Evolutionary conservation across 1,284 basidiomycete genomes (phyloP), one percentile per base, ranked within the genome.

Genomic region (Neonothopanus nambi): DNA sequence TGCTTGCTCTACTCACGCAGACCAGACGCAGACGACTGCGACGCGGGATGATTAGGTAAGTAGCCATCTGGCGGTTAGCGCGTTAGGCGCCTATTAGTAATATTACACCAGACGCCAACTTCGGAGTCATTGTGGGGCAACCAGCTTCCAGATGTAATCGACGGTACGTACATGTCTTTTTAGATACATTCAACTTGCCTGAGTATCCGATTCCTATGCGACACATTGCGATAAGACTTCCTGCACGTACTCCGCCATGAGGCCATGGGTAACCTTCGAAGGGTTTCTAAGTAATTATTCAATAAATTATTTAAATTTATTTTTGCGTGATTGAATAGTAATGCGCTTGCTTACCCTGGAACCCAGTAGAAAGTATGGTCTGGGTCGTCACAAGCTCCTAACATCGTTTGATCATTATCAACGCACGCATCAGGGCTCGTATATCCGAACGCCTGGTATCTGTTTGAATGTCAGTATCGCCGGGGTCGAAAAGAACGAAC

Each of bases 361-460:
- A 80, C 71, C 72, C 79, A 82, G 56, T 80, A 79, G 57, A 81
- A 79, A 20, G 69, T 70, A 55, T 73, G 74, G 36, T 74, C 74
- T 3, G 80, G 78, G 55, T 81, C 78, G 24, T 57, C 42, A 45
- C 78, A 80, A 12, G 57, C 59, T 0, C 60, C 66, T 3, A 58
- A 54, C 3, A 67, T 72, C 6, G 70, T 70, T 15, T 55, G 58
- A 12, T 55, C 58, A 36, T 59, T 66, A 39, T 59, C 51, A 12
- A 64, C 57, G 51, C 78, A 80, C 0, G 72, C 63, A 3, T 65
- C 71, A 4, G 67, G 63, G 43, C 68, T 74, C 12, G 69, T 71
- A 53, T 75, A 81, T 5, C 79, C 79, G 54, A 81, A 81, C 0
- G 75, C 73, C 30, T 63, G 36, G 42, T 74, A 70, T n/a, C 46